Base-by-base conservation (phyloP, 108 stramenopile genomes). In the Nannochloropsis granulata region DNA sequence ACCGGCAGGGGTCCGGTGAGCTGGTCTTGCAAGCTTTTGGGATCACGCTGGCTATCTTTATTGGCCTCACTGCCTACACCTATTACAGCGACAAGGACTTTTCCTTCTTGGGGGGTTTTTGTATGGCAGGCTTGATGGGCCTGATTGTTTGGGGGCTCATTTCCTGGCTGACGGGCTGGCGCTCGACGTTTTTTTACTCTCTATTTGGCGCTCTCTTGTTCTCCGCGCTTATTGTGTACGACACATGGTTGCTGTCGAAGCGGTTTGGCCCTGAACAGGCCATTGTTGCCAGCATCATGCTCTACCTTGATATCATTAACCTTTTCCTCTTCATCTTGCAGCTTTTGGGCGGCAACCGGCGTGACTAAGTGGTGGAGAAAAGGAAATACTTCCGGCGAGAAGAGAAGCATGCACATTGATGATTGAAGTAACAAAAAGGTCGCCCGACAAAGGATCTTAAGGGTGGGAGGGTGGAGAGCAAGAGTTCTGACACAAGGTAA, bases 271-370 rank as follows among this genome's bases (percentile, higher is more conserved):
- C 94, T 82, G 93, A 96, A 80, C 96, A 98, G 81, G 96, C 96
- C 85, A 93, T 97, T 24, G 86, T 93, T 43, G 97, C 95, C 12
- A 94, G 94, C 23, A 95, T 96, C 91, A 89, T 90, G 23, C 81
- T 96, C 3, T 96, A 95, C 89, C 93, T 93, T 79, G 97, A 97
- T 85, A 93, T 97, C 83, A 91, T 96, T 82, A 96, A 95, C 85
- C 93, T 97, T 9, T 97, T 97, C 85, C 88, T 96, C 43, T 95
- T 95, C 84, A 85, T 96, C 25, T 84, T 97, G 81, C 84, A 93
- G 85, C 25, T 97, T 11, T 79, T 96, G 34, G 82, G 84, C 13
- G 25, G 44, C 78, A 80, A 79, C 79, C 45, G 45, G 56, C 56
- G 56, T n/a, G 56, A 71, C n/a, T 71, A 71, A n/a, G n/a, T 34